Percentiles rank a stretch among this genome's conserved stretches.
These are phyloP conservation scores for Sphagnum fallax DNA, from an alignment of 228 moss, liverwort and hornwort genomes.

Conservation along the genomic window DNA sequence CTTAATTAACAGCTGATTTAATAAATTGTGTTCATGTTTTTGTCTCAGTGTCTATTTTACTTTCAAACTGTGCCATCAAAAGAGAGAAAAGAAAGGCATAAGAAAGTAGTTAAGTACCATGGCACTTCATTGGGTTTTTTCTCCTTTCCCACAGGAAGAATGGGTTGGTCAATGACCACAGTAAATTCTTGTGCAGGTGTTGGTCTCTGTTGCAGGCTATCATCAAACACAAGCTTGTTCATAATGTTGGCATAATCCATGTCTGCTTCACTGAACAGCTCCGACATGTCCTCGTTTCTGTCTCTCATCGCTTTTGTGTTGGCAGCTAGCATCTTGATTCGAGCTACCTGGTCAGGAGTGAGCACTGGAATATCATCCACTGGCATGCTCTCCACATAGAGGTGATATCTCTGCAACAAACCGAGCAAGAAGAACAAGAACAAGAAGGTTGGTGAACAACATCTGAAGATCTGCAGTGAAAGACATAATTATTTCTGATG, in stretches of 20 bases:
- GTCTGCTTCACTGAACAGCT: slow-evolving; percentile 52
- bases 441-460: too few species aligned
- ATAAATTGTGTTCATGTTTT: too few species aligned
- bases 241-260: slow-evolving; percentile 55
- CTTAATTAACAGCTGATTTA: not conserved
- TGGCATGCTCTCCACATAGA: slow-evolving; percentile 80
- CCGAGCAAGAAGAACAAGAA: too few species aligned
- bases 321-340: slow-evolving; percentile 34
- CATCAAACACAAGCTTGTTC: slow-evolving; percentile 68
- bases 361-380: slow-evolving; percentile 46
- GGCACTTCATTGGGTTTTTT: slow-evolving; percentile 26
- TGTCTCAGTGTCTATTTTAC: too few species aligned
- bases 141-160: slow-evolving; percentile 25
- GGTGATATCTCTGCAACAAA: slow-evolving; percentile 43
- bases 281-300: slow-evolving; percentile 41
- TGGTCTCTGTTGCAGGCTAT: slow-evolving; percentile 44
- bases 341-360: slow-evolving; percentile 35
- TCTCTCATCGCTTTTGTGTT: slow-evolving; percentile 61
- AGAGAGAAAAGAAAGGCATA: not conserved
- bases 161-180: slow-evolving; percentile 31
- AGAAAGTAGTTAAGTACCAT: slow-evolving; percentile 21
- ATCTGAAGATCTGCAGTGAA: too few species aligned
- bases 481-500: too few species aligned
- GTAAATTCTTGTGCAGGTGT: slow-evolving; percentile 48
- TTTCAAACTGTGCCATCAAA: not conserved